These are phyloP conservation scores for Ogataea saltuana DNA, from an alignment of 805 yeast genomes.

Conservation along the genomic window DNA sequence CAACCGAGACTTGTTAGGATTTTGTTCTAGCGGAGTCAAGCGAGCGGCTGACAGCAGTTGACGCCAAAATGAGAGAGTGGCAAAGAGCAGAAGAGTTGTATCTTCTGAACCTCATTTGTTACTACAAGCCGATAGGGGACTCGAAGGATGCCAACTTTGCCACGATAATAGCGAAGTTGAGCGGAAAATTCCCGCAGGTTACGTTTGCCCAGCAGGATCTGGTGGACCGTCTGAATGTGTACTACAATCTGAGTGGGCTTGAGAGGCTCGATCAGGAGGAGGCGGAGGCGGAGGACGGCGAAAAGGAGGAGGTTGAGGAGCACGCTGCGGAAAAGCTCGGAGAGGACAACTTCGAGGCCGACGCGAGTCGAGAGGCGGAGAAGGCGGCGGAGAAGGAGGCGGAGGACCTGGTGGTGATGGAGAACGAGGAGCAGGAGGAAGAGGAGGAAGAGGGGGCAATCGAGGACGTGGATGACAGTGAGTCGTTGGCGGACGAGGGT, in stretches of 20 bases:
- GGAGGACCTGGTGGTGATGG: conserved; percentile 1
- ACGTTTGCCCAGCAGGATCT: conserved; percentile 19
- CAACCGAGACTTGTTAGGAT: too few relatives aligned
- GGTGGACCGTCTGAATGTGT: conserved; percentile 22
- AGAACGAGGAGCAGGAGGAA: conserved; percentile 5
- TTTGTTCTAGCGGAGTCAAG: neutral
- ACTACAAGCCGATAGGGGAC: conserved; percentile 34
- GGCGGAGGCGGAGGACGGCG: conserved; percentile 6
- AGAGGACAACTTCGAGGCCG: conserved; percentile 1
- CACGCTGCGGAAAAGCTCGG: conserved; percentile 3
- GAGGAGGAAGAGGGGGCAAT: neutral
- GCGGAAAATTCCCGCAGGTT: conserved; percentile 22
- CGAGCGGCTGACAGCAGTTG: neutral
- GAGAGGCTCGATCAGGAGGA: conserved; percentile 26
- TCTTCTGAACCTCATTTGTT: conserved; percentile 29
- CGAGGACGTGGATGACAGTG: neutral
- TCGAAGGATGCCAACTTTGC: conserved; percentile 16
- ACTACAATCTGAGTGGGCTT: conserved; percentile 32
- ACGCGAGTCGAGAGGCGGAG: neutral
- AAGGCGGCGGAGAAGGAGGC: neutral
- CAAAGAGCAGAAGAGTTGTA: conserved; percentile 23
- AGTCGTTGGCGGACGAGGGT: neutral
- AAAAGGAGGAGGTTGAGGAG: neutral
- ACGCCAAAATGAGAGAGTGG: conserved; percentile 23
- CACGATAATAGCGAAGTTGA: conserved; percentile 20